Evolutionary conservation across 140 eudicot genomes (phyloP).

Genomic region (Flaveria floridana): DNA sequence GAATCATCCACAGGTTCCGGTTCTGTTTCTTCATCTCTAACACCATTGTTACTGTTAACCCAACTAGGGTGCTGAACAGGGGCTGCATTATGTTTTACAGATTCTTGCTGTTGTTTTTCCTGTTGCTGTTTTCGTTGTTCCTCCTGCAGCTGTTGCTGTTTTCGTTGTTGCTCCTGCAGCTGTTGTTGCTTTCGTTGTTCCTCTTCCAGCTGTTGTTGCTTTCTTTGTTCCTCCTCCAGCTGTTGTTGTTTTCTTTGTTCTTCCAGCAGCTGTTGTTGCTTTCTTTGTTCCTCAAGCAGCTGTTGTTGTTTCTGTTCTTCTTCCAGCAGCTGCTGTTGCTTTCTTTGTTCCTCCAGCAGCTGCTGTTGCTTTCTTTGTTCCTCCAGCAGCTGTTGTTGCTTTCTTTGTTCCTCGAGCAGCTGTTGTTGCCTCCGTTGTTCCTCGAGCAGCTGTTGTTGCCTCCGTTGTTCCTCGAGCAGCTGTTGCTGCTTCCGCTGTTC

Average conservation of each 20-base stretch:
- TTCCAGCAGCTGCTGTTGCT: slow-evolving; percentile 12
- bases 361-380: slow-evolving; percentile 23
- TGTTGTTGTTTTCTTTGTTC: slow-evolving; percentile 23
- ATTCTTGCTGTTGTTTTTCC: slow-evolving; percentile 24
- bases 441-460: slow-evolving; percentile 7
- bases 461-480: slow-evolving; percentile 9
- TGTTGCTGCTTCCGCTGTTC: slow-evolving; percentile 15
- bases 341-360: slow-evolving; percentile 13
- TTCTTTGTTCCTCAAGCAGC: slow-evolving; percentile 13
- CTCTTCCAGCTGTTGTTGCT: slow-evolving; percentile 21
- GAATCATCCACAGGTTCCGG: slow-evolving; percentile 34
- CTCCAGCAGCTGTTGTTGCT: slow-evolving; percentile 11
- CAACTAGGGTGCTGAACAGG: slow-evolving; percentile 21
- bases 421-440: slow-evolving; percentile 23
- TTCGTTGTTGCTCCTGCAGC: neutral
- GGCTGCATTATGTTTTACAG: slow-evolving; percentile 21
- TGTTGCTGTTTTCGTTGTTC: slow-evolving; percentile 3
- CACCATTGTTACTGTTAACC: slow-evolving; percentile 19
- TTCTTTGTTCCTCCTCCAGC: slow-evolving; percentile 25
- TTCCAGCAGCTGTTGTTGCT: slow-evolving; percentile 13
- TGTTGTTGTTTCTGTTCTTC: slow-evolving; percentile 21
- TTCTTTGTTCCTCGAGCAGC: slow-evolving; percentile 24
- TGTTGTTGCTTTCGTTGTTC: slow-evolving; percentile 13
- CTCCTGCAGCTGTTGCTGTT: neutral
- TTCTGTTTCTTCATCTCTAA: slow-evolving; percentile 20